Evolutionary conservation across 2,329 filamentous ascomycete genomes (phyloP).

Genomic region (Colletotrichum euphorbiae): DNA sequence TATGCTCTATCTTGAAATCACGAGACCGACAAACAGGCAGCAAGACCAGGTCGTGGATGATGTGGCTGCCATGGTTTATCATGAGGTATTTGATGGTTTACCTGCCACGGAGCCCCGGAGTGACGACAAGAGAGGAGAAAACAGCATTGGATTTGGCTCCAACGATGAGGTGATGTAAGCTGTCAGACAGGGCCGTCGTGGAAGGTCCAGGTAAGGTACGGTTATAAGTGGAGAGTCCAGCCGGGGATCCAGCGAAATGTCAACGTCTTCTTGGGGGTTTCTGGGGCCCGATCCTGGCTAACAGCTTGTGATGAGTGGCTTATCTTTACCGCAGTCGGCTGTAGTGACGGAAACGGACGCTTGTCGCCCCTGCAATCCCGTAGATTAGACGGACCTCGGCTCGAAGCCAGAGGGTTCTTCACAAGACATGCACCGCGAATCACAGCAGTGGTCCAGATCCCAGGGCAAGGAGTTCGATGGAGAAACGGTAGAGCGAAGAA

Average conservation of each 20-base stretch:
- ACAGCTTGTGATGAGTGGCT: slow-evolving; percentile 8
- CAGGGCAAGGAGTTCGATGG: slow-evolving; percentile 10
- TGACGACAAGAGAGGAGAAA: slow-evolving; percentile 30
- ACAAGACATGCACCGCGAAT: slow-evolving; percentile 20
- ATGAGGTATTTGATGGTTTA: slow-evolving; percentile 15
- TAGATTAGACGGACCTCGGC: slow-evolving; percentile 3
- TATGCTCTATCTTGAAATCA: background rate
- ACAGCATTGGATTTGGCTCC: slow-evolving; percentile 27
- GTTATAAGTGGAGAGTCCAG: slow-evolving; percentile 39
- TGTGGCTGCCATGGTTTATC: background rate
- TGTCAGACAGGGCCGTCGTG: slow-evolving; percentile 35
- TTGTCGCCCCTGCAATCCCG: background rate
- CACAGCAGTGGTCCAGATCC: slow-evolving; percentile 9
- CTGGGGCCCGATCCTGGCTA: slow-evolving; percentile 16
- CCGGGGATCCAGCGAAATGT: slow-evolving; percentile 19
- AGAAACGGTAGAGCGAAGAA: slow-evolving; percentile 11
- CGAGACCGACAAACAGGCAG: slow-evolving; percentile 2
- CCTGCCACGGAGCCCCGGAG: slow-evolving; percentile 1
- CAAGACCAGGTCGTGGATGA: background rate
- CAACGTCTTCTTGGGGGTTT: slow-evolving; percentile 19
- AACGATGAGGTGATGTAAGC: slow-evolving; percentile 33
- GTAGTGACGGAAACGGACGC: slow-evolving; percentile 16
- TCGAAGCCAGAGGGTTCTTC: slow-evolving; percentile 4
- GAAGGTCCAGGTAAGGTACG: slow-evolving; percentile 20
- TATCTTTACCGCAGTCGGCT: background rate